These are phyloP conservation scores for Glycine tomentella DNA, from an alignment of 306 rosid genomes.

Conservation along the genomic window DNA sequence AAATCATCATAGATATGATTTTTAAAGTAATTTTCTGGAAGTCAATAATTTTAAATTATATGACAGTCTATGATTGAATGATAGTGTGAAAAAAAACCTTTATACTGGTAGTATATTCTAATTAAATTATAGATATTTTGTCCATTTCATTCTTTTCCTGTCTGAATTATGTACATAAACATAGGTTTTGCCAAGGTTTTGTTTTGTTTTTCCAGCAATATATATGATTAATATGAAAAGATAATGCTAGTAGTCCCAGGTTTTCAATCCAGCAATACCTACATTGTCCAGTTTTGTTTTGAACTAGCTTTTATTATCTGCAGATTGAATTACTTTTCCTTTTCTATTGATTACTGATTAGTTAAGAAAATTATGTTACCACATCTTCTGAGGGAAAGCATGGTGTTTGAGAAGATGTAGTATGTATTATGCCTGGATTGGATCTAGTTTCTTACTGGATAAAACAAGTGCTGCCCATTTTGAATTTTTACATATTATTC, in stretches of 20 bases:
- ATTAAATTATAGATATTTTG: not conserved
- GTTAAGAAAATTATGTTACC: not conserved
- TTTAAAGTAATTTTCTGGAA: not conserved
- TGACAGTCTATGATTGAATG: not conserved
- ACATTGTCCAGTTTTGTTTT: slow-evolving; percentile 24
- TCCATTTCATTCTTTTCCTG: not conserved
- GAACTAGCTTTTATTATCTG: slow-evolving; percentile 22
- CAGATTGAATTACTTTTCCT: slow-evolving; percentile 26
- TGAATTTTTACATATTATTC: slow-evolving; percentile 36
- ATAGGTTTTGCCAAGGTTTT: not conserved
- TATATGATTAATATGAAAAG: slow-evolving; percentile 35
- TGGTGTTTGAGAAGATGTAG: slow-evolving; percentile 21
- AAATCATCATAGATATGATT: not conserved
- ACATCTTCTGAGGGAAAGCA: slow-evolving; percentile 22
- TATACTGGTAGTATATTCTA: not conserved
- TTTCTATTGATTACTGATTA: slow-evolving; percentile 34
- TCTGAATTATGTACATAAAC: not conserved
- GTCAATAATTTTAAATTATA: not conserved
- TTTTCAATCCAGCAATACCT: slow-evolving; percentile 10
- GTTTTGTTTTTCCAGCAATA: not conserved
- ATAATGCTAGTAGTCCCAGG: not conserved
- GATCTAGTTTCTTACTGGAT: slow-evolving; percentile 9
- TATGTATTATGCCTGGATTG: slow-evolving; percentile 32
- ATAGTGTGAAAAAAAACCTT: no score
- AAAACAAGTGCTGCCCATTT: slow-evolving; percentile 12